Evolutionary conservation across 768 basidiomycete genomes (phyloP).

Genomic region (Tylopilus vinaceipallidus): DNA sequence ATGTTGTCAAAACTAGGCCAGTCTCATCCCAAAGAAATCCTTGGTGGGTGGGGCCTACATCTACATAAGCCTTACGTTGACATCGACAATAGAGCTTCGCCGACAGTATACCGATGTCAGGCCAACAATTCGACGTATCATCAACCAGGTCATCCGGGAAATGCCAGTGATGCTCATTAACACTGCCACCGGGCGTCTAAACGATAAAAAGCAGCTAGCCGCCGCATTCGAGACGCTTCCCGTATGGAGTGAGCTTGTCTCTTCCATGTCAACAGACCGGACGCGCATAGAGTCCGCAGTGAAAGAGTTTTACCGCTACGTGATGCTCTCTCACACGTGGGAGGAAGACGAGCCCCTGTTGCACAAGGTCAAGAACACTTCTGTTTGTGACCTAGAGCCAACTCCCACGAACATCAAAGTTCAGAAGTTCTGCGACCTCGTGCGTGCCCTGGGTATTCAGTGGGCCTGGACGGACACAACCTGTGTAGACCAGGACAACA

Average conservation of each 20-base stretch:
- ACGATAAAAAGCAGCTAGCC: constrained; percentile 9
- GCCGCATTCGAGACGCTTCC: constrained; percentile 5
- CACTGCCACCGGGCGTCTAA: constrained; percentile 3
- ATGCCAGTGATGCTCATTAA: constrained; percentile 11
- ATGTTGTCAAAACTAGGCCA: constrained; percentile 3
- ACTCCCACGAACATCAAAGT: constrained; percentile 8
- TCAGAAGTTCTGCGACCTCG: not conserved
- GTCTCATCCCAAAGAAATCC: not conserved
- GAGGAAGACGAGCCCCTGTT: constrained; percentile 2
- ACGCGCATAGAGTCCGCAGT: constrained; percentile 1
- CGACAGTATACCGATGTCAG: constrained; percentile 1
- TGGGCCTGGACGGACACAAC: too few relatives aligned
- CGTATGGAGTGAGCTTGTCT: not conserved
- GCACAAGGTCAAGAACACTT: constrained; percentile 2
- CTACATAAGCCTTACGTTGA: not conserved
- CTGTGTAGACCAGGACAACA: too few relatives aligned
- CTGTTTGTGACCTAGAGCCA: constrained; percentile 3
- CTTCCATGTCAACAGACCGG: constrained; percentile 6
- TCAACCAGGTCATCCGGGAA: not conserved
- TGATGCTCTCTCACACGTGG: constrained; percentile 4
- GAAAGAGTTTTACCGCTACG: too few relatives aligned
- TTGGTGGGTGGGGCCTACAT: not conserved
- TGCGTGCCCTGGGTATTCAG: too few relatives aligned
- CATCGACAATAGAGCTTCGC: not conserved
- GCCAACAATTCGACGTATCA: not conserved